These are phyloP conservation scores for Mayamaea pseudoterrestris DNA, from an alignment of 108 stramenopile genomes.

Conservation along the genomic window DNA sequence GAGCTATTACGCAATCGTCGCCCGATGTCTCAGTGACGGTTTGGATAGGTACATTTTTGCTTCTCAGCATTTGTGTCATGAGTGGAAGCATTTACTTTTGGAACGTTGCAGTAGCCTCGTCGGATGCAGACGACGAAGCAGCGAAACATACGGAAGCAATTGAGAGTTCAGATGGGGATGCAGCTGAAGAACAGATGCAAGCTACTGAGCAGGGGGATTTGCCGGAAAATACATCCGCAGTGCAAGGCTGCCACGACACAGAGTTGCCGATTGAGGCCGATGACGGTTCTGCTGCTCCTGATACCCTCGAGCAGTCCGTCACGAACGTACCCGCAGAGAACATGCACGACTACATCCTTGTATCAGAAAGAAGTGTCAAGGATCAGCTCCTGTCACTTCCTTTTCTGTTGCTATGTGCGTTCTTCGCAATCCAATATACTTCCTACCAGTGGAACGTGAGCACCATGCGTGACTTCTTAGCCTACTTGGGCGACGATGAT, in stretches of 20 bases:
- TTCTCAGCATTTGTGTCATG: conserved; percentile 10
- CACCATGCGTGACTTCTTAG: conserved; percentile 25
- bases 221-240: too few relatives aligned
- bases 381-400: conserved; percentile 17
- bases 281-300: neutral
- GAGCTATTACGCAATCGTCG: conserved; percentile 7
- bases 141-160: neutral
- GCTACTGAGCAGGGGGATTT: too few relatives aligned
- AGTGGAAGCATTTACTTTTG: conserved; percentile 10
- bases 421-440: conserved; percentile 23
- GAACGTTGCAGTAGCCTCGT: conserved; percentile 1
- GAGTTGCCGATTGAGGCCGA: too few relatives aligned
- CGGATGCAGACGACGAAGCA: neutral
- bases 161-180: too few relatives aligned
- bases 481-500: conserved; percentile 28
- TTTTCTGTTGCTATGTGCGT: conserved; percentile 13
- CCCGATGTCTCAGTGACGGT: neutral
- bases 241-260: too few relatives aligned
- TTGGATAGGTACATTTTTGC: conserved; percentile 9
- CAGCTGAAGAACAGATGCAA: too few relatives aligned
- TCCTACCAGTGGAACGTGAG: conserved; percentile 18
- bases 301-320: neutral
- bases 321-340: neutral
- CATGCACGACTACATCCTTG: conserved; percentile 9
- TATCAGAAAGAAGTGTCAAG: conserved; percentile 7